Evolutionary conservation across 805 yeast species (phyloP), one percentile per base, ranked within the genome.

Genomic region (Hanseniaspora singularis): DNA sequence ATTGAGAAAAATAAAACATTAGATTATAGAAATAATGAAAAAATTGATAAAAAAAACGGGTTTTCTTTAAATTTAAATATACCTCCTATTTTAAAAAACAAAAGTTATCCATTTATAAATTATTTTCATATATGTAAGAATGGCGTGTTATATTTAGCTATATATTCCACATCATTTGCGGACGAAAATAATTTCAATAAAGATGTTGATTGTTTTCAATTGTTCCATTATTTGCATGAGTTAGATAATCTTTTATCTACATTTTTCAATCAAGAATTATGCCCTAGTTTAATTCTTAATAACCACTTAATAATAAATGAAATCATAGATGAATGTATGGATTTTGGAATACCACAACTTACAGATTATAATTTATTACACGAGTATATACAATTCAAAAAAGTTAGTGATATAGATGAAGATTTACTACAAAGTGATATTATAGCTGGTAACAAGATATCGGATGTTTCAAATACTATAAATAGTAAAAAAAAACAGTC

Each of bases 281-380:
- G 85, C 2, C 64, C 73, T 19, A 14, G 16, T 8, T 22, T 36
- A 27, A 14, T 47, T 11, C 18, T n/a, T 8, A 6, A 19, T n/a
- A 95, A 86, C 61, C 73, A 75, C 52, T 76, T 79, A 28, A 66
- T 86, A 40, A 73, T 86, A 7, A 81, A 80, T 61, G 96, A 87
- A 59, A 64, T 86, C n/a, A 62, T 86, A 37, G 96, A 86, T 58
- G 96, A 86, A 57, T 81, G 86, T 70, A 73, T 84, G 76, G 96
- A 87, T 61, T 81, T 74, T 61, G 96, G 96, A 8, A 64, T 81
- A n/a, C 77, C 86, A 1, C 96, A 87, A 63, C 68, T 81, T 45
- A 82, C 95, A 0, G 95, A 87, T 56, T 73, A 77, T 43, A 81
- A 79, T 52, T 73, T 87, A 11, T 68, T 87, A 46, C 77, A 76